phyloP scores from a whole-genome alignment of 2,329 filamentous ascomycete species.

The Colletotrichum lindemuthianum region DNA sequence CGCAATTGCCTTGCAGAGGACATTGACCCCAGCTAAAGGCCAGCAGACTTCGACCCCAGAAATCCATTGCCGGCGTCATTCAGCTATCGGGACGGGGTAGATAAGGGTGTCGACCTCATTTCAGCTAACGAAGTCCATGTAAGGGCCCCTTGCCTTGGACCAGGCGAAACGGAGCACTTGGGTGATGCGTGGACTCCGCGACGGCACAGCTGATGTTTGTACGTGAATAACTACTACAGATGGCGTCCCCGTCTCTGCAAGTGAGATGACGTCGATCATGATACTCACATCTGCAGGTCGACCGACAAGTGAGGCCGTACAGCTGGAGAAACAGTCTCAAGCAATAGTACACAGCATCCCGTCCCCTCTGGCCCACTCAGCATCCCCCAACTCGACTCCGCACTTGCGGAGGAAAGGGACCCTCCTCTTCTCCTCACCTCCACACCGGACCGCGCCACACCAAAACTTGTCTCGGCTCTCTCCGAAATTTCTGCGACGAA shows the following conservation, averaged over 20 bases:
- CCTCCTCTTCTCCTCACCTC: slow-evolving; percentile 21
- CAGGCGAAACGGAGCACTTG: no score
- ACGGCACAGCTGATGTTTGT: no score
- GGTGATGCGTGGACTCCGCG: no score
- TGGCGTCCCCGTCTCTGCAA: no score
- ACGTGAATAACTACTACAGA: no score
- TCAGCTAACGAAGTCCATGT: slow-evolving; percentile 18
- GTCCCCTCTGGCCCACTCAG: slow-evolving; percentile 26
- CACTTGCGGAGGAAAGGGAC: slow-evolving; percentile 30
- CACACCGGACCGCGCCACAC: slow-evolving; percentile 1
- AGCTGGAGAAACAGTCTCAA: slow-evolving; percentile 25
- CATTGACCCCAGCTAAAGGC: no score
- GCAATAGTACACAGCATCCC: not conserved
- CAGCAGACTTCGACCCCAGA: no score
- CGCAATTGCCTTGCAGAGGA: no score
- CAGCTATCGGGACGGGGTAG: not conserved
- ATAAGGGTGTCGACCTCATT: slow-evolving; percentile 32
- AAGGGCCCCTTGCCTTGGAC: slow-evolving; percentile 29
- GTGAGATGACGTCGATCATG: no score
- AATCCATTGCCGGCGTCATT: not conserved
- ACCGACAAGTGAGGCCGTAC: not conserved
- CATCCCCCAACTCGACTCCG: slow-evolving; percentile 26
- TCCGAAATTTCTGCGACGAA: slow-evolving; percentile 9
- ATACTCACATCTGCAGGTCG: no score
- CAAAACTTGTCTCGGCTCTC: slow-evolving; percentile 21